Conservation (phyloP, 805 yeast genomes). For the Wickerhamomyces rabaulensis region DNA sequence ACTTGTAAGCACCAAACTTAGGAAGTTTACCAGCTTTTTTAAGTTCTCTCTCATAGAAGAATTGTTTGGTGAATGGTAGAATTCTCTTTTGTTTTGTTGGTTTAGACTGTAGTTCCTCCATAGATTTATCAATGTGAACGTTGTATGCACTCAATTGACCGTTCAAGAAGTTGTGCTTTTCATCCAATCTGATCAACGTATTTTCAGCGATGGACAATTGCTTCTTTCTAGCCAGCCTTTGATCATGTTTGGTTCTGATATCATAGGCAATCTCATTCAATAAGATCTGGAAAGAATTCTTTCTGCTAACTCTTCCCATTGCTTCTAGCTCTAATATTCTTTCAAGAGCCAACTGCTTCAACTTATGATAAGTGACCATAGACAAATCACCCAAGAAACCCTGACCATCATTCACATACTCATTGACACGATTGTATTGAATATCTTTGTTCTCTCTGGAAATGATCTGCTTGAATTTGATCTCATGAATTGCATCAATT, state of each 20-base stretch:
- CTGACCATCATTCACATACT: slow-evolving; percentile 36
- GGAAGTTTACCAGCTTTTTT: slow-evolving; percentile 63
- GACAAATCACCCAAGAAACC: slow-evolving; percentile 48
- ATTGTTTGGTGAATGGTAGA: slow-evolving; percentile 66
- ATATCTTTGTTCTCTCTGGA: slow-evolving; percentile 37
- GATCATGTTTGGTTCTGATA: slow-evolving; percentile 52
- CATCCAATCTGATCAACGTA: slow-evolving; percentile 39
- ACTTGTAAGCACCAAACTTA: slow-evolving; percentile 71
- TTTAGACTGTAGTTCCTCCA: slow-evolving; percentile 42
- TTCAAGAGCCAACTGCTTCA: slow-evolving; percentile 73
- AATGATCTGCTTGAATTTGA: slow-evolving; percentile 50
- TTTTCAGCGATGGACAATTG: slow-evolving; percentile 41
- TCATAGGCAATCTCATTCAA: slow-evolving; percentile 82
- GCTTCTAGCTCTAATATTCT: slow-evolving; percentile 71
- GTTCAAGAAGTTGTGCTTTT: slow-evolving; percentile 39
- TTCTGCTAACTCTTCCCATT: slow-evolving; percentile 57
- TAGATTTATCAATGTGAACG: slow-evolving; percentile 43
- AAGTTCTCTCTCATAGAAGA: slow-evolving; percentile 67
- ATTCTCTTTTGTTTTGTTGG: slow-evolving; percentile 25
- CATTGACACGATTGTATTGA: slow-evolving; percentile 31
- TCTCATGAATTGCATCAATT: slow-evolving; percentile 66
- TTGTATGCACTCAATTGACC: slow-evolving; percentile 37
- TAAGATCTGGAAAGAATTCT: slow-evolving; percentile 70
- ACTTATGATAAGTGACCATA: slow-evolving; percentile 55
- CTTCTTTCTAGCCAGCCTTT: slow-evolving; percentile 39